Percentiles rank a stretch among this genome's conserved stretches.
These are phyloP conservation scores for Jackrogersella multiformis DNA, from an alignment of 495 filamentous ascomycete genomes.

Conservation along the genomic window DNA sequence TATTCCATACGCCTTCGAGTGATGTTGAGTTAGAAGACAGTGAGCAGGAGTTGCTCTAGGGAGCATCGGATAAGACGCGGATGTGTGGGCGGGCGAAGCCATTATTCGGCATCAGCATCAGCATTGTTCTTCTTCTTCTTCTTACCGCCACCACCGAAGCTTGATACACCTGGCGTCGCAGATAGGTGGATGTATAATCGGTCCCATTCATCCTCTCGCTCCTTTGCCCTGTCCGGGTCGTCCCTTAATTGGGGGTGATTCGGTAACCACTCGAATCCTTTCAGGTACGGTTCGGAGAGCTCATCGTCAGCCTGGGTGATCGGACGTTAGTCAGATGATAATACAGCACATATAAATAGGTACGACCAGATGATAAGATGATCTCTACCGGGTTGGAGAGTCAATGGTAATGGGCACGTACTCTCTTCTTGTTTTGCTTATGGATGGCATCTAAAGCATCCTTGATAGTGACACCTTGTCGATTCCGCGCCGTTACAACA, in stretches of 20 bases:
- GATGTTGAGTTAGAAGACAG: neutral
- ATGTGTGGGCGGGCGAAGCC: conserved; percentile 17
- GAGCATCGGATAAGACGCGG: conserved; percentile 31
- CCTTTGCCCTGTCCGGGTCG: conserved; percentile 57
- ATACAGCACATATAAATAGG: neutral
- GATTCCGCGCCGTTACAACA: conserved; percentile 86
- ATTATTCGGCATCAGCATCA: conserved; percentile 60
- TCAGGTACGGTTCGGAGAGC: conserved; percentile 80
- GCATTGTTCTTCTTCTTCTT: conserved; percentile 70
- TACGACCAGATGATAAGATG: neutral
- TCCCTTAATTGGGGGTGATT: conserved; percentile 66
- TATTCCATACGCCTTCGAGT: conserved; percentile 25
- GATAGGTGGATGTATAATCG: conserved; percentile 84
- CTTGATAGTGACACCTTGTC: conserved; percentile 94
- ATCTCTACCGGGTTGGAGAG: neutral
- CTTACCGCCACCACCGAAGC: conserved; percentile 65
- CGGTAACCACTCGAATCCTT: conserved; percentile 86
- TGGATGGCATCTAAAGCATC: conserved; percentile 92
- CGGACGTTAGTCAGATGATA: neutral
- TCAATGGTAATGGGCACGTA: conserved; percentile 53
- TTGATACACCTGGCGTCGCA: conserved; percentile 66
- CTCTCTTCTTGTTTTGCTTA: conserved; percentile 95
- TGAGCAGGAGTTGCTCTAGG: conserved; percentile 13
- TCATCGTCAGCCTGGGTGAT: conserved; percentile 78
- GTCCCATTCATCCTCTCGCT: conserved; percentile 51